Evolutionary conservation across 768 basidiomycete species (phyloP).

Genomic region (Podaxis carcinomalis): DNA sequence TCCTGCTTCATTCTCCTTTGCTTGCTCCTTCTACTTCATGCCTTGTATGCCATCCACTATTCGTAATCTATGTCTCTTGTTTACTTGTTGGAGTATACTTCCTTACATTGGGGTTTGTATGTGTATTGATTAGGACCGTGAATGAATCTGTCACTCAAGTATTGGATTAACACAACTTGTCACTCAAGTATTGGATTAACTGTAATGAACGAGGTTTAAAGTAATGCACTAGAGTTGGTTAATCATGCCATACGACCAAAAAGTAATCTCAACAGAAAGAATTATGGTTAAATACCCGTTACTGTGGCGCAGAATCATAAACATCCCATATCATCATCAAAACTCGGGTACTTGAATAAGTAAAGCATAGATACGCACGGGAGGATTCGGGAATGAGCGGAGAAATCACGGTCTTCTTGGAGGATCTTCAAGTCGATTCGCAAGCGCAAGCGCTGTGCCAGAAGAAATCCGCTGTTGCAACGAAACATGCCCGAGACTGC

Average conservation of each 20-base stretch:
- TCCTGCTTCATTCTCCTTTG: background rate
- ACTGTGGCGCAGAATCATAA: background rate
- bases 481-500: background rate
- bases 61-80: slow-evolving; percentile 6
- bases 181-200: background rate
- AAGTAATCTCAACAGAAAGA: background rate
- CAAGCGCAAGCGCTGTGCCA: slow-evolving; percentile 1
- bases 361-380: background rate
- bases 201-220: background rate
- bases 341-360: background rate
- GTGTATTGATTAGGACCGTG: background rate
- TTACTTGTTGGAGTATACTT: background rate
- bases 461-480: slow-evolving; percentile 6
- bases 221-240: background rate
- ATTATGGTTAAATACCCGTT: background rate
- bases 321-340: background rate
- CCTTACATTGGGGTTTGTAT: background rate
- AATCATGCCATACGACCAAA: background rate
- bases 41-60: background rate
- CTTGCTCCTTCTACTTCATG: background rate
- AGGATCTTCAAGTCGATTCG: slow-evolving; percentile 3
- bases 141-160: background rate
- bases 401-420: background rate
- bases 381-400: background rate
- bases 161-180: background rate